A percentile compares a stretch with the other conserved stretches of the same genome.
Conservation (phyloP, 768 basidiomycete genomes). For the Pisolithus albus region DNA sequence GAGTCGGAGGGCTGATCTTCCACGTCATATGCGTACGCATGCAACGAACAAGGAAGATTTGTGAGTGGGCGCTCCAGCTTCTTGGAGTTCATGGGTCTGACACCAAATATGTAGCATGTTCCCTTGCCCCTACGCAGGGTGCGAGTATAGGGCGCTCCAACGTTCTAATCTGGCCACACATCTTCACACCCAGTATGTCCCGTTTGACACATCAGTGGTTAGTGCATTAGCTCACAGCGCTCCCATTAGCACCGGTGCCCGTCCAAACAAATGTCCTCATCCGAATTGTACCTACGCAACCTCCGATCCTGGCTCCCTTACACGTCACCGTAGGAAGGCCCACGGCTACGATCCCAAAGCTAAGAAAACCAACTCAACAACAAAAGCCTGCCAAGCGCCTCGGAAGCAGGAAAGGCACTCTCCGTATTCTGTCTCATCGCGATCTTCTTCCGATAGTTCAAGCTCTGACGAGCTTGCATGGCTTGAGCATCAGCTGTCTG, state of each 20-base stretch:
- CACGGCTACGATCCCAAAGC: constrained; percentile 18
- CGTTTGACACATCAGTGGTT: neutral
- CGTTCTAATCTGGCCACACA: constrained; percentile 22
- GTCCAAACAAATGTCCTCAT: constrained; percentile 11
- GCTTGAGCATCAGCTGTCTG: neutral
- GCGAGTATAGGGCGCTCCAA: constrained; percentile 20
- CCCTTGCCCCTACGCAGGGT: constrained; percentile 15
- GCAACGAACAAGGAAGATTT: constrained; percentile 13
- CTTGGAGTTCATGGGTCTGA: neutral
- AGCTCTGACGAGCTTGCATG: neutral
- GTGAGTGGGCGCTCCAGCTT: constrained; percentile 11
- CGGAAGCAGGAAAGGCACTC: neutral
- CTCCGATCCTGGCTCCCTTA: constrained; percentile 19
- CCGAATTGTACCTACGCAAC: constrained; percentile 17
- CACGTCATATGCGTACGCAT: constrained; percentile 23
- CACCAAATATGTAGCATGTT: constrained; percentile 14
- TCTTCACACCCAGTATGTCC: constrained; percentile 25
- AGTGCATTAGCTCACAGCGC: neutral
- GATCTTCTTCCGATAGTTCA: neutral
- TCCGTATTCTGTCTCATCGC: neutral
- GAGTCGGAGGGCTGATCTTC: constrained; percentile 20
- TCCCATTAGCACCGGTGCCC: constrained; percentile 18
- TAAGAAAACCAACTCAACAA: neutral
- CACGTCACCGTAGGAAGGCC: constrained; percentile 18
- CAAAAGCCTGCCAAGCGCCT: neutral